Evolutionary conservation across 495 filamentous ascomycete species (phyloP), one percentile per base, ranked within the genome.

Genomic region (Gamarada debralockiae): DNA sequence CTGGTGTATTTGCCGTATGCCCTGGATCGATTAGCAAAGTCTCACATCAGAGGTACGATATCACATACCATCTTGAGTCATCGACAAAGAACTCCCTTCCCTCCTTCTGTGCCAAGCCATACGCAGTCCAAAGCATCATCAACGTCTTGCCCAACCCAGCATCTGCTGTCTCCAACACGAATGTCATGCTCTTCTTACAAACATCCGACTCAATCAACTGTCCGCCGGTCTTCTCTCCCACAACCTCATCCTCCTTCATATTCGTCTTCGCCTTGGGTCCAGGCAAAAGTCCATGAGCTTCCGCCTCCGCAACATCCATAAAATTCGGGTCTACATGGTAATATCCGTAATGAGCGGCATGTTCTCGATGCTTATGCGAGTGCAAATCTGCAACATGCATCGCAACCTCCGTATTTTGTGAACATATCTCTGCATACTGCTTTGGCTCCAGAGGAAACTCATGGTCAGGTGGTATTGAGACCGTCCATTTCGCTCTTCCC

Each of bases 71-170:
- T 52, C 81, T 73, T 5, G 81, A 79, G 62, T 90, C 87, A 58
- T 91, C 84, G 56, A 91, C 68, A 66, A 90, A 89, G 60, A 91
- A 92, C 1, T 78, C 74, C 18, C 87, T 67, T 9, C 73, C 77
- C 62, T 92, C 86, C 45, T 79, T 74, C 59, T 81, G 69, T 4
- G 87, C 86, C 31, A 91, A 67, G 10, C 86, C 87, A 55, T 89
- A 91, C 20, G 87, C 81, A 55, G 79, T 83, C 85, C 87, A 92
- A 31, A 91, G 56, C 63, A 83, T 76, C 73, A 92, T 73, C 52
- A 92, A 61, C 0, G 83, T 77, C 31, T 76, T 81, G 7, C 87
- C 87, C 3, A 92, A 65, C 12, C 86, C 86, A 3, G 82, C 83
- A 52, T 87, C 81, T 5, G 67, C 53, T 12, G 84, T 78, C 60